These are phyloP conservation scores for Lentithecium fluviatile DNA, from an alignment of 495 filamentous ascomycete genomes.

Conservation along the genomic window DNA sequence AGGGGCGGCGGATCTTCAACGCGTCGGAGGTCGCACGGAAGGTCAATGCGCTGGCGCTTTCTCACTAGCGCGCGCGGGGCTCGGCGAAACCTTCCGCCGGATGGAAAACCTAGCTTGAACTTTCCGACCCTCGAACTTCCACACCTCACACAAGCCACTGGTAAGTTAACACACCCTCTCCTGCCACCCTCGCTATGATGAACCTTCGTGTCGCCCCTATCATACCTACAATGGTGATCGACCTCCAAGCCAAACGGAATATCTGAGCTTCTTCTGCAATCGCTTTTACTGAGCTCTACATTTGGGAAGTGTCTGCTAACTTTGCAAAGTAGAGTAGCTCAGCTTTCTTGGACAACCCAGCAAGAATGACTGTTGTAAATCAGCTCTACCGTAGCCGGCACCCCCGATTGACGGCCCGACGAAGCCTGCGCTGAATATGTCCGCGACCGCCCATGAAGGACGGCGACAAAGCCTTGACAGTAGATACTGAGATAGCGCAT, in stretches of 20 bases:
- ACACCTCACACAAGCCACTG: background rate
- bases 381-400: too few relatives aligned
- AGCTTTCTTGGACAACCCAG: too few relatives aligned
- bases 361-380: too few relatives aligned
- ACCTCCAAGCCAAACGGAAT: constrained; percentile 34
- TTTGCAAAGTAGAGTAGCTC: background rate
- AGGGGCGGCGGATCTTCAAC: background rate
- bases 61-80: background rate
- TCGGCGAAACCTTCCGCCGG: constrained; percentile 7
- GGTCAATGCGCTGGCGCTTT: background rate
- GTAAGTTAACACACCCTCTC: constrained; percentile 12
- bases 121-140: background rate
- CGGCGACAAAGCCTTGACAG: too few relatives aligned
- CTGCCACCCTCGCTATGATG: constrained; percentile 18
- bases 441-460: too few relatives aligned
- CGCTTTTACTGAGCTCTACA: background rate
- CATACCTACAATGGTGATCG: constrained; percentile 31
- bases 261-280: background rate
- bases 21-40: background rate
- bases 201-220: constrained; percentile 36
- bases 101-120: background rate
- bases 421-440: too few relatives aligned
- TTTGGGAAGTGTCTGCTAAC: background rate
- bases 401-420: too few relatives aligned
- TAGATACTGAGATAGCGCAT: too few relatives aligned